Percentiles rank a stretch among this genome's conserved stretches.
Evolutionary conservation across 2,329 filamentous ascomycete genomes (phyloP).

Genomic region (Alternaria gansuensis): DNA sequence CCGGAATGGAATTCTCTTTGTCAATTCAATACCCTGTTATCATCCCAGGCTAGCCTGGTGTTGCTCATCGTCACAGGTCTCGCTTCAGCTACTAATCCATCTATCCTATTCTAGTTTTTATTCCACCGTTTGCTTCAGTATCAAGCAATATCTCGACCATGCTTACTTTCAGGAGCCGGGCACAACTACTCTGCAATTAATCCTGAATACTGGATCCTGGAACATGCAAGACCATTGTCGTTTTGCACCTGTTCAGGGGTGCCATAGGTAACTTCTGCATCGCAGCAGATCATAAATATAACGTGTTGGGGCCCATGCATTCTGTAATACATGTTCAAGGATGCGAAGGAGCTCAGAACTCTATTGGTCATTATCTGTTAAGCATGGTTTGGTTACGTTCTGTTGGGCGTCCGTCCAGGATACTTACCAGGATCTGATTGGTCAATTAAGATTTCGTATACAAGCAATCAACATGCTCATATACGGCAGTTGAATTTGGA

Average conservation of each 20-base stretch:
- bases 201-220: not conserved
- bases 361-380: not conserved
- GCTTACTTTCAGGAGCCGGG: not conserved
- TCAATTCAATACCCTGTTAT: conserved; percentile 5
- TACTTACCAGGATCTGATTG: conserved; percentile 5
- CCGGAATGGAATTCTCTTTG: conserved; percentile 14
- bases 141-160: not conserved
- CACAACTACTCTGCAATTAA: not conserved
- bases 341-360: not conserved
- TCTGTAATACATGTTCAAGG: not conserved
- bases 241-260: not conserved
- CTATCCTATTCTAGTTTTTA: not conserved
- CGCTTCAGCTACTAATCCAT: not conserved
- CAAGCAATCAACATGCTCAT: conserved; percentile 6
- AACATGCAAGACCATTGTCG: not conserved
- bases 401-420: conserved; percentile 1
- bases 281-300: not conserved
- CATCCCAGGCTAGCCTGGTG: not conserved
- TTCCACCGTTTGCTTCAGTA: too few relatives aligned
- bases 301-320: not conserved
- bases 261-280: not conserved
- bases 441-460: conserved; percentile 4
- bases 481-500: conserved; percentile 10
- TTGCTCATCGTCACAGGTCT: not conserved
- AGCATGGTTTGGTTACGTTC: not conserved